Evolutionary conservation across 2,329 filamentous ascomycete genomes (phyloP).

Genomic region (Plectosphaerella cucumerina): DNA sequence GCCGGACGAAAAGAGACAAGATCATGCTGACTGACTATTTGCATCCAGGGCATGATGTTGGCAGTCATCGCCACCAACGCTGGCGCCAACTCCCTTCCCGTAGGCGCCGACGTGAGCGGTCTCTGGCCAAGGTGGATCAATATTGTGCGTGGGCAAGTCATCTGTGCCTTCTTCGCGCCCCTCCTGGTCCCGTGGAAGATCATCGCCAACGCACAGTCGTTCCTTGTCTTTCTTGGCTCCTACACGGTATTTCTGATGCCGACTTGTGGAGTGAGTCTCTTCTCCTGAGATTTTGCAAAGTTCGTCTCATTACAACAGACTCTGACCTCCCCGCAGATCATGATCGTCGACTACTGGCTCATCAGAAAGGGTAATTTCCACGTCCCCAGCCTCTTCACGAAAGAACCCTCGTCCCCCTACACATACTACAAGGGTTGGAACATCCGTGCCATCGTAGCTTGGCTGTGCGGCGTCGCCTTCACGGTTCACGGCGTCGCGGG

Average conservation of each 20-base stretch:
- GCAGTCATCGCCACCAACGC: constrained; percentile 16
- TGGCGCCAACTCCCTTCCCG: constrained; percentile 23
- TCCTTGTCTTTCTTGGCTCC: constrained; percentile 18
- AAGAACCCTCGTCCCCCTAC: constrained; percentile 18
- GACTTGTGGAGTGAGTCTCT: constrained; percentile 17
- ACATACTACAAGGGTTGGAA: constrained; percentile 25
- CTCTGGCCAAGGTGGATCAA: constrained; percentile 23
- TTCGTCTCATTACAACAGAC: background rate
- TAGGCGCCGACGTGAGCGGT: constrained; percentile 24
- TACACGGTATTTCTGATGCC: constrained; percentile 26
- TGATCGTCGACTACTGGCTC: constrained; percentile 28
- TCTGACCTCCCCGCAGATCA: constrained; percentile 17
- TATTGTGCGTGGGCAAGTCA: constrained; percentile 23
- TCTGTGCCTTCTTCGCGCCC: constrained; percentile 23
- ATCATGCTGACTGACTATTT: too few species aligned
- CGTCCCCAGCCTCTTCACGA: constrained; percentile 22
- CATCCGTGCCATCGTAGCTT: constrained; percentile 14
- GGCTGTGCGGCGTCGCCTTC: constrained; percentile 14
- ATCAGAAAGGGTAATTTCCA: constrained; percentile 27
- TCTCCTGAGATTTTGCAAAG: background rate
- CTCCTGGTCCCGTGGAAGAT: constrained; percentile 27
- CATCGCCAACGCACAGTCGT: constrained; percentile 13
- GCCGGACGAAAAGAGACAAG: too few species aligned
- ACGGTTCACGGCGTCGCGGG: constrained; percentile 20
- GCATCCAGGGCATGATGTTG: constrained; percentile 12